These are phyloP conservation scores for Neurospora crassa DNA, from an alignment of 2,329 filamentous ascomycete genomes.

Conservation along the genomic window DNA sequence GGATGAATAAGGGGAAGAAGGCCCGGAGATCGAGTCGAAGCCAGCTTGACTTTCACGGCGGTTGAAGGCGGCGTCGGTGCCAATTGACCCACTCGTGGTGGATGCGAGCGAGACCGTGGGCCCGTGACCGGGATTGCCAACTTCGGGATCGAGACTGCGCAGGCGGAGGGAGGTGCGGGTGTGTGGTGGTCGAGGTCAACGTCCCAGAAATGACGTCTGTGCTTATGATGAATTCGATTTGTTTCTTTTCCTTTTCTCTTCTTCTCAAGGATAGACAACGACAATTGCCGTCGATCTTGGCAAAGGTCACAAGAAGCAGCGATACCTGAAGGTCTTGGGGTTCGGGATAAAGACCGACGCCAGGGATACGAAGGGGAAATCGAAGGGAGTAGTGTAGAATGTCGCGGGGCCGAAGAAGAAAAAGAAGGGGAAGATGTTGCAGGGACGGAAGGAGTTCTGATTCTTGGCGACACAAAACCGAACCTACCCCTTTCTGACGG, in stretches of 20 bases:
- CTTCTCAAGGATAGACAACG: background rate
- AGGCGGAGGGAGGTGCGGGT: background rate
- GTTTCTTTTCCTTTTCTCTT: background rate
- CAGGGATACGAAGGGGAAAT: background rate
- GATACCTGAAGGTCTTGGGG: background rate
- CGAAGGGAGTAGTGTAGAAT: background rate
- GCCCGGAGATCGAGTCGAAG: conserved; percentile 13
- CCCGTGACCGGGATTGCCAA: background rate
- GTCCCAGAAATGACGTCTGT: background rate
- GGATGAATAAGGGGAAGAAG: conserved; percentile 11
- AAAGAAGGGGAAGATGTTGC: background rate
- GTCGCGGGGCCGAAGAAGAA: background rate
- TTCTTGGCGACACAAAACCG: background rate
- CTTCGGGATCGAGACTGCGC: background rate
- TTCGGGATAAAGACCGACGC: background rate
- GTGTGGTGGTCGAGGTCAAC: background rate
- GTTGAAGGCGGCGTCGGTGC: background rate
- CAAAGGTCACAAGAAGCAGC: background rate
- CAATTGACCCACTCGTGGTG: background rate
- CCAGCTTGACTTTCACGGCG: conserved; percentile 20
- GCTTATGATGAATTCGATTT: background rate
- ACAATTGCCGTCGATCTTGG: background rate
- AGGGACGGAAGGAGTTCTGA: background rate
- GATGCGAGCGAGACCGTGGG: background rate
- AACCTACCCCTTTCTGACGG: background rate